Conservation (phyloP, 78 protist genomes). For the Dictyostelium citrinum region DNA sequence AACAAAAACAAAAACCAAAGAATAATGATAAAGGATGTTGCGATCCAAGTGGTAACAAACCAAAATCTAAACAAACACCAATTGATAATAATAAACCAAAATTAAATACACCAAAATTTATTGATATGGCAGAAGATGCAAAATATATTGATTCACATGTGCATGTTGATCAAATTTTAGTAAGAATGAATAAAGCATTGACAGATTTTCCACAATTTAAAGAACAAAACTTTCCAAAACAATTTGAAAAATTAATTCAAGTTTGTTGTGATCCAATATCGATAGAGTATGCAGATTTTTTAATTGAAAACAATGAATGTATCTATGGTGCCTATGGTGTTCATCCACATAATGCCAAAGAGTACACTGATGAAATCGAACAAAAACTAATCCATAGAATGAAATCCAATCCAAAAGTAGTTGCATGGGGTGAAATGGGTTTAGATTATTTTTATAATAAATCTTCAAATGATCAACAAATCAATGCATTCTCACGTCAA, state of each 20-base stretch:
- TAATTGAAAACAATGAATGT: background rate
- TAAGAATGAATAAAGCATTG: conserved; percentile 11
- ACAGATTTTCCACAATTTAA: conserved; percentile 11
- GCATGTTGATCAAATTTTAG: conserved; percentile 54
- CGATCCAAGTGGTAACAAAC: background rate
- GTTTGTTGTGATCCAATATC: conserved; percentile 77
- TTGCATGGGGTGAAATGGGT: conserved; percentile 91
- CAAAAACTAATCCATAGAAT: conserved; percentile 42
- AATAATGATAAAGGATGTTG: conserved; percentile 5
- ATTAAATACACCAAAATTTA: background rate
- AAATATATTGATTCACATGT: conserved; percentile 67
- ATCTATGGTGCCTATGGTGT: conserved; percentile 82
- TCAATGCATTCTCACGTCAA: conserved; percentile 74
- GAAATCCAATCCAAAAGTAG: conserved; percentile 30
- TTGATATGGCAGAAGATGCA: conserved; percentile 27
- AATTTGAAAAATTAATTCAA: conserved; percentile 57
- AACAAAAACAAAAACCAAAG: conserved; percentile 5
- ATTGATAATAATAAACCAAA: background rate
- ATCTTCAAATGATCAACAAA: conserved; percentile 33
- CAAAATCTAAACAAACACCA: background rate
- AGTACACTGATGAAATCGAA: conserved; percentile 62
- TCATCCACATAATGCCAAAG: conserved; percentile 82
- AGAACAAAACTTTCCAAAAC: conserved; percentile 27
- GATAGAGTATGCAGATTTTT: conserved; percentile 41
- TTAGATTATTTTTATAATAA: conserved; percentile 49